Conservation (phyloP, 495 filamentous ascomycete species). For the Alectoria sarmentosa region DNA sequence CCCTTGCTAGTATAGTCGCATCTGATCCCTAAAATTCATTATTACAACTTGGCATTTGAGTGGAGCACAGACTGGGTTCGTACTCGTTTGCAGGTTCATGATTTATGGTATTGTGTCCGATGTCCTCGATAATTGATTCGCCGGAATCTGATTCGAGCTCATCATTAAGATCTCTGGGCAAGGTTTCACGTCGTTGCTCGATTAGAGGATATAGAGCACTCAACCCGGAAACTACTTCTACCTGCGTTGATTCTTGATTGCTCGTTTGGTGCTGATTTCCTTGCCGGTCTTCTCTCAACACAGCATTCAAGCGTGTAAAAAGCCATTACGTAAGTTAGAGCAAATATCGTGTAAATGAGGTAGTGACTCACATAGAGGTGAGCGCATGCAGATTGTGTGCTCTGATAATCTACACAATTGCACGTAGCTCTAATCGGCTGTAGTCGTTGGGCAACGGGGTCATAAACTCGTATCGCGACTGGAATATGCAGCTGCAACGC, state of each 20-base stretch:
- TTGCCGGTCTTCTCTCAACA: neutral
- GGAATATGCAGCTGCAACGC: neutral
- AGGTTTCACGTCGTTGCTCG: neutral
- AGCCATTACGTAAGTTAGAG: neutral
- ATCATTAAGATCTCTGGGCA: conserved; percentile 1
- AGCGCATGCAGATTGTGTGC: neutral
- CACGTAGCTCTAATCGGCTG: neutral
- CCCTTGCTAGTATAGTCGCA: too few species aligned
- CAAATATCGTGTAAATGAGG: neutral
- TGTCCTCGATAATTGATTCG: neutral
- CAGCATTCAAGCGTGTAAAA: conserved; percentile 1
- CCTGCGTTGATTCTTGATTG: neutral
- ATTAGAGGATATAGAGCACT: conserved; percentile 5
- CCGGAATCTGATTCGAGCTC: neutral
- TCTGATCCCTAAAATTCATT: too few species aligned
- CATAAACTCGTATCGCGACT: neutral
- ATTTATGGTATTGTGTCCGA: too few species aligned
- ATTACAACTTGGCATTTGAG: too few species aligned
- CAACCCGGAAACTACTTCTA: neutral
- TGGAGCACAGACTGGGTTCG: too few species aligned
- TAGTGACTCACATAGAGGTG: neutral
- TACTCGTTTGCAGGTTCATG: too few species aligned
- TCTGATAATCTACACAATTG: conserved; percentile 4
- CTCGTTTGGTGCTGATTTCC: neutral
- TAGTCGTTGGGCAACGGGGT: neutral